These are phyloP conservation scores for Magnusiomyces suaveolens DNA, from an alignment of 1,139 yeast species.

Conservation along the genomic window DNA sequence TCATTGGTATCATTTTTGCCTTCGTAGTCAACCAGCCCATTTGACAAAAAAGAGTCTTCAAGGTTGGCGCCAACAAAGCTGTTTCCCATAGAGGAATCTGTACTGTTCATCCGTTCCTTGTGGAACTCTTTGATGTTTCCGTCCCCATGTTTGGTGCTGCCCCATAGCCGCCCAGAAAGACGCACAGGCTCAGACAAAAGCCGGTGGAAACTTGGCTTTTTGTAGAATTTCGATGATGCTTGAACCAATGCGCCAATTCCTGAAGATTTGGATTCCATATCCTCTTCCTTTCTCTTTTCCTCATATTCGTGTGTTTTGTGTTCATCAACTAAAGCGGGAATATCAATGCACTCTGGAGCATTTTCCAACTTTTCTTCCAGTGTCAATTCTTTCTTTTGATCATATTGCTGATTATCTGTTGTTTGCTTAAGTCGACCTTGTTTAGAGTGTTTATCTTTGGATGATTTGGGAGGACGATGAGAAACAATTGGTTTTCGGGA, in stretches of 20 bases:
- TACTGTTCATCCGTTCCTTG: constrained; percentile 1
- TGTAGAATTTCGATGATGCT: constrained; percentile 12
- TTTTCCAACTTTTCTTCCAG: background rate
- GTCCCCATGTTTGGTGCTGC: background rate
- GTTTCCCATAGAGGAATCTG: constrained; percentile 2
- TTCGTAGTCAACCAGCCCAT: background rate
- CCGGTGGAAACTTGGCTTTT: constrained; percentile 13
- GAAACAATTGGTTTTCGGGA: constrained; percentile 19
- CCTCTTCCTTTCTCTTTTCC: background rate
- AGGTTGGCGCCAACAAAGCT: constrained; percentile 6
- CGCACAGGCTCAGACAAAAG: constrained; percentile 11
- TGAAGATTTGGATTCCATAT: constrained; percentile 1
- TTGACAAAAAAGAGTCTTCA: constrained; percentile 1
- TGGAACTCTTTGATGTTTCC: background rate
- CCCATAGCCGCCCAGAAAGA: constrained; percentile 10
- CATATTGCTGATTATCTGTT: background rate
- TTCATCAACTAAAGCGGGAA: background rate
- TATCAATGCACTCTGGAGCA: background rate
- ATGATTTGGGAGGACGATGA: constrained; percentile 6
- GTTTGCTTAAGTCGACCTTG: background rate
- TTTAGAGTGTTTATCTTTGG: constrained; percentile 7
- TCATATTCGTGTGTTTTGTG: background rate
- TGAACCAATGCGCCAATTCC: constrained; percentile 12
- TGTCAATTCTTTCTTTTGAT: background rate
- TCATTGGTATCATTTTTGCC: background rate